Base-by-base conservation (phyloP, 2,329 filamentous ascomycete genomes). In the Westerdykella aurantiaca region DNA sequence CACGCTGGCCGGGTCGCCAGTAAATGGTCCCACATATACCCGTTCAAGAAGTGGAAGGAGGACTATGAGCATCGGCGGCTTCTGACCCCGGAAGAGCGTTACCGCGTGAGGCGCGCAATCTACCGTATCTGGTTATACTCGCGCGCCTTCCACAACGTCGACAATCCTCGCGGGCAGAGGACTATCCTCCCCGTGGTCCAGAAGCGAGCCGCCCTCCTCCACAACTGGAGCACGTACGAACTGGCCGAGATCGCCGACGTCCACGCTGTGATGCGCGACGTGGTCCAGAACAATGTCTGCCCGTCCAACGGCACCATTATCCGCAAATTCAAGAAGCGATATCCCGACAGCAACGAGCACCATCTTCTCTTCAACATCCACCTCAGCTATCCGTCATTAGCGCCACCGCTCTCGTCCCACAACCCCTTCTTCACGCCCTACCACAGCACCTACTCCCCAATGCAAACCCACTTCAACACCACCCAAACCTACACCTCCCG, bases 111-210 rank as follows among this genome's bases (percentile, higher is more conserved):
- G 10, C 72, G 78, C 34, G 79, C 80, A 9, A 64, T 81, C 9
- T 83, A 82, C 56, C 73, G 80, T 7, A 63, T 79, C 10, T 82
- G 80, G 80, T 71, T 81, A 6, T 82, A 79, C 57, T 69, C 71
- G 14, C 71, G 73, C 38, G 78, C 79, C 22, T 82, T 82, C 56
- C 76, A 82, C 59, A 78, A 69, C 44, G 61, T 62, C n/a, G 53
- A 63, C 6, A 71, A 78, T 50, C 67, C 75, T 2, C 76, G 79
- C 22, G 72, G 73, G 37, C 65, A 69, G 22, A 76, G 80, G 40
- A 64, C 66, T 37, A 58, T 73, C 13, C 71, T 69, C 5, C 67
- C 69, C 17, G 58, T 75, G 1, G 60, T 79, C 7, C 63, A 68
- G 14, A 74, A 78, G 49, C 75, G 80, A 22, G 73, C 79, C 1